Evolutionary conservation across 2,329 filamentous ascomycete species (phyloP), one percentile per base, ranked within the genome.

Genomic region (Fusarium equiseti): DNA sequence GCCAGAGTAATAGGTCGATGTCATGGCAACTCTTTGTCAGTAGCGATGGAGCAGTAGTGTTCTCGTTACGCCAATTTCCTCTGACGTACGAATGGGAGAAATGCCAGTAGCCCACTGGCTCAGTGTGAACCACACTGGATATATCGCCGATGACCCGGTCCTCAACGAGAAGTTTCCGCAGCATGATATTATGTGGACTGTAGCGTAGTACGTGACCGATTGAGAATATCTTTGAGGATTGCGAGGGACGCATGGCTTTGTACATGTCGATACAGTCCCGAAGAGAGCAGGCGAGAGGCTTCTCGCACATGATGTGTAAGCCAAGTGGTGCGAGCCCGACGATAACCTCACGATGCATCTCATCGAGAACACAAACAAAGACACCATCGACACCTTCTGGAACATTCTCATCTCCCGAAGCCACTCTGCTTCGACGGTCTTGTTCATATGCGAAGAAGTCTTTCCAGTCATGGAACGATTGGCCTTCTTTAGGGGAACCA

Each of bases 21-120:
- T 99, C 96, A 76, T 99, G 96, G 74, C 96, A 98, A 63, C 93
- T 97, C 81, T 98, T 99, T 5, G 95, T 97, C 31, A 99, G 86
- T 3, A 99, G 85, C 2, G 92, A 95, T 9, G 91, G 95, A 26
- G 88, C 95, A n/a, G 87, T 90, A 8, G 83, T 91, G 1, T 89
- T 91, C 71, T 93, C 90, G 68, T 92, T 93, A 8, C 95, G 89
- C 96, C 96, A 98, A 81, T 98, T 98, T 18, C 96, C 96, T 48
- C 93, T 88, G 38, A 98, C 95, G 74, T 95, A 97, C 44, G 91
- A 94, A 79, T 97, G 95, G 1, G 92, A 86, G 78, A 97, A 98
- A 79, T 98, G 96, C 93, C 94, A 98, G 90, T 92, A 97, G 1
- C 96, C 96, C 1, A 99, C 91, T 0, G 96, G 96, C 79, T 98